phyloP scores from a whole-genome alignment of 495 filamentous ascomycete genomes.

The Aspergillus leporis region DNA sequence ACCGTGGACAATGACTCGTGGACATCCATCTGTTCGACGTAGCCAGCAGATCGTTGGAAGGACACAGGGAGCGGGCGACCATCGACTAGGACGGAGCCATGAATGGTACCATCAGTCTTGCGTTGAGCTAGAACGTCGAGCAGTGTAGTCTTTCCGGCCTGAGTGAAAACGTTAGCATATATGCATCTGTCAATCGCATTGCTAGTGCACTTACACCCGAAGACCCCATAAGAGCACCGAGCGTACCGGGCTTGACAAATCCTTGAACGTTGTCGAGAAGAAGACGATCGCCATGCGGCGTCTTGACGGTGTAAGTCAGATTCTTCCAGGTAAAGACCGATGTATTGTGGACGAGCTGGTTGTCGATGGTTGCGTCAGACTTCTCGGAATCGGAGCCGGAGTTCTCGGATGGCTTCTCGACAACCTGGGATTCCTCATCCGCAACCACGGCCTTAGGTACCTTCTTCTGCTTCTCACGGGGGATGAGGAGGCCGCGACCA shows the following conservation, averaged over 20 bases:
- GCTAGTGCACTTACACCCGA: too few relatives aligned
- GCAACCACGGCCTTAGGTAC: conserved; percentile 15
- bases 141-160: conserved; percentile 67
- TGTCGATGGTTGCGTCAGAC: conserved; percentile 18
- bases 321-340: conserved; percentile 64
- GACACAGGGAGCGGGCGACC: conserved; percentile 73
- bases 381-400: conserved; percentile 10
- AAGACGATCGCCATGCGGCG: conserved; percentile 38
- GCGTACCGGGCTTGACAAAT: conserved; percentile 84
- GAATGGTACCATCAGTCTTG: conserved; percentile 83
- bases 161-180: too few relatives aligned
- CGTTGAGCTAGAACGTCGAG: conserved; percentile 60
- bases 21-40: conserved; percentile 62
- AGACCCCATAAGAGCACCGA: conserved; percentile 72
- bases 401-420: conserved; percentile 21
- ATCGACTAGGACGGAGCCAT: conserved; percentile 85
- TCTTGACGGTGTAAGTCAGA: conserved; percentile 54
- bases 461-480: conserved; percentile 34
- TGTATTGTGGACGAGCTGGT: conserved; percentile 47
- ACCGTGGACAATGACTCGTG: conserved; percentile 61
- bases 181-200: too few relatives aligned
- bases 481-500: conserved; percentile 38
- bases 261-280: conserved; percentile 80
- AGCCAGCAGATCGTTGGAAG: conserved; percentile 72
- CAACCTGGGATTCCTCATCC: conserved; percentile 38